Evolutionary conservation across 345 rosid species (phyloP).

Genomic region (Mallotus nudiflorus): DNA sequence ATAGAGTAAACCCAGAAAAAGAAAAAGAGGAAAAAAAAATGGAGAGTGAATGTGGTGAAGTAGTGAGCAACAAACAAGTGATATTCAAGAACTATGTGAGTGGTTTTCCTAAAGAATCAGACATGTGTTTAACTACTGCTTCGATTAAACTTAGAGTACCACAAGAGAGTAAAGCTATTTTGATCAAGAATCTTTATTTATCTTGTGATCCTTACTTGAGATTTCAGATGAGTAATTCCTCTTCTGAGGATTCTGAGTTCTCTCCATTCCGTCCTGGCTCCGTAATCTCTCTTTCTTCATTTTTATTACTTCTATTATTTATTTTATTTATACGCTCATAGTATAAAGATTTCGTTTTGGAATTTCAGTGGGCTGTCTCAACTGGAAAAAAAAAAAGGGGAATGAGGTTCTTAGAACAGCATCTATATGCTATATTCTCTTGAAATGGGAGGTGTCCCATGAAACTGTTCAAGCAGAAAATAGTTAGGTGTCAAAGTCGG

Average conservation of each 20-base stretch:
- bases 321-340: too few relatives aligned
- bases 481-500: too few relatives aligned
- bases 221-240: constrained; percentile 10
- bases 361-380: too few relatives aligned
- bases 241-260: neutral
- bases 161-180: constrained; percentile 22
- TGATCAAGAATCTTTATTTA: constrained; percentile 59
- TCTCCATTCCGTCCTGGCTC: constrained; percentile 26
- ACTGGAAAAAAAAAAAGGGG: too few relatives aligned
- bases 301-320: too few relatives aligned
- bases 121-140: constrained; percentile 37
- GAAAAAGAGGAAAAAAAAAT: neutral
- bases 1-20: neutral
- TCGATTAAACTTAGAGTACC: constrained; percentile 32
- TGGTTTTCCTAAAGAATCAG: constrained; percentile 51
- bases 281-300: constrained; percentile 24
- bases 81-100: constrained; percentile 39
- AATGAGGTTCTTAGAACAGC: too few relatives aligned
- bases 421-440: too few relatives aligned
- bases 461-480: too few relatives aligned
- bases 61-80: constrained; percentile 51
- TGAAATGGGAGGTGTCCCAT: too few relatives aligned
- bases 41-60: constrained; percentile 17
- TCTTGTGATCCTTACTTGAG: constrained; percentile 61
- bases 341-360: too few relatives aligned